phyloP scores from a whole-genome alignment of 805 yeast species.

The Metschnikowia gelsemii region DNA sequence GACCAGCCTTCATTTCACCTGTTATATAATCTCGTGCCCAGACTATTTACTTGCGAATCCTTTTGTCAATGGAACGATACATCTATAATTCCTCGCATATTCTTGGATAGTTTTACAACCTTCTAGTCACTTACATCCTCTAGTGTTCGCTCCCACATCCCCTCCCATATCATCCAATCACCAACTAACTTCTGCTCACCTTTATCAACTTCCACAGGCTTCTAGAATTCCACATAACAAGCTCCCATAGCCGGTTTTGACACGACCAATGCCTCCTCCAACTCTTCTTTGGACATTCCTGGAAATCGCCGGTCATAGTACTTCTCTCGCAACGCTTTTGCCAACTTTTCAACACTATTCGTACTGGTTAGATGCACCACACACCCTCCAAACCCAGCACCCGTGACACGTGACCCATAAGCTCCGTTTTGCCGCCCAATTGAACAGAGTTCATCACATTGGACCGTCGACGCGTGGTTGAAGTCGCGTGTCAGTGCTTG shows the following conservation, averaged over 20 bases:
- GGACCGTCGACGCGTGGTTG: constrained; percentile 53
- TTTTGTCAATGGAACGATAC: no score
- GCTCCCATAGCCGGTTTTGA: constrained; percentile 59
- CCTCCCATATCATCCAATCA: no score
- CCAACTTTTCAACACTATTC: constrained; percentile 38
- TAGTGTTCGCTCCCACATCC: no score
- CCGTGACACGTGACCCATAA: constrained; percentile 68
- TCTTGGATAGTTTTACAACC: no score
- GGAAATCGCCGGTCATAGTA: constrained; percentile 54
- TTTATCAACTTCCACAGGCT: no score
- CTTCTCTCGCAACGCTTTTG: constrained; percentile 45
- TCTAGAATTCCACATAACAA: constrained; percentile 22
- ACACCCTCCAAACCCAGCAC: constrained; percentile 80
- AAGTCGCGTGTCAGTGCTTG: constrained; percentile 51
- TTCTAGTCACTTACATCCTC: no score
- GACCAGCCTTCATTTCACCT: no score
- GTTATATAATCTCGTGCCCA: no score
- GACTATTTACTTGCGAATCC: no score
- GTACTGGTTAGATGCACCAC: constrained; percentile 60
- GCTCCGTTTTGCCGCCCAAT: constrained; percentile 59
- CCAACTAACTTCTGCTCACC: no score
- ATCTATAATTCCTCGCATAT: no score
- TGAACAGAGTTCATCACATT: constrained; percentile 50
- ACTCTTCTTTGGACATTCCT: constrained; percentile 41
- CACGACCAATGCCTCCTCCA: constrained; percentile 52